Evolutionary conservation across 192 early-diverging fungal species (phyloP).

Genomic region (Chytriomyces sp.): DNA sequence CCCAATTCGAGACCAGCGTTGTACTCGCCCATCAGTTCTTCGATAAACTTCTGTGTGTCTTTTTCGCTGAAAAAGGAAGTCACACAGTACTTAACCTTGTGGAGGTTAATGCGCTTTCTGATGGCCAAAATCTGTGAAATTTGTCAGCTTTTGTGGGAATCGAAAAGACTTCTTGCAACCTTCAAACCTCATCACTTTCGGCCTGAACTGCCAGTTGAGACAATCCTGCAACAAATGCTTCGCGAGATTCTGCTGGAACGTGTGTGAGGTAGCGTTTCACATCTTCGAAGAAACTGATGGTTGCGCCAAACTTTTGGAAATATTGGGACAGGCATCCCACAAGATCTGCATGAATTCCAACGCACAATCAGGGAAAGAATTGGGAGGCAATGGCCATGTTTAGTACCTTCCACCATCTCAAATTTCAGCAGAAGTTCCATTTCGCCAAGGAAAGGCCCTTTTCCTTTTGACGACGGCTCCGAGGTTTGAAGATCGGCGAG

Average conservation of each 20-base stretch:
- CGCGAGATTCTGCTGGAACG: constrained; percentile 2
- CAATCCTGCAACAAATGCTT: not conserved
- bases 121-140: constrained; percentile 33
- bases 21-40: constrained; percentile 50
- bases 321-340: constrained; percentile 56
- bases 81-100: constrained; percentile 22
- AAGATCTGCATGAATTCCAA: constrained; percentile 10
- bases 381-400: not conserved
- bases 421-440: constrained; percentile 58
- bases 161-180: not conserved
- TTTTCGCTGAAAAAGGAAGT: not conserved
- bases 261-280: constrained; percentile 59
- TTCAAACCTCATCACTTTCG: not conserved
- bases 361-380: not conserved
- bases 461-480: constrained; percentile 43
- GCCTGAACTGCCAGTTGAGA: not conserved
- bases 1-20: constrained; percentile 53
- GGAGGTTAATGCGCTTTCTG: constrained; percentile 29
- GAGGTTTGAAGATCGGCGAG: constrained; percentile 4
- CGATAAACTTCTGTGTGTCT: constrained; percentile 25
- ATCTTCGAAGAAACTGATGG: constrained; percentile 78
- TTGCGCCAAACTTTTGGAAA: constrained; percentile 66
- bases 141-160: not conserved
- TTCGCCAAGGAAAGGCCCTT: constrained; percentile 76
- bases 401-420: constrained; percentile 18